Evolutionary conservation across 2,329 filamentous ascomycete genomes (phyloP), one percentile per base, ranked within the genome.

Genomic region (Ceratocystis papillata): DNA sequence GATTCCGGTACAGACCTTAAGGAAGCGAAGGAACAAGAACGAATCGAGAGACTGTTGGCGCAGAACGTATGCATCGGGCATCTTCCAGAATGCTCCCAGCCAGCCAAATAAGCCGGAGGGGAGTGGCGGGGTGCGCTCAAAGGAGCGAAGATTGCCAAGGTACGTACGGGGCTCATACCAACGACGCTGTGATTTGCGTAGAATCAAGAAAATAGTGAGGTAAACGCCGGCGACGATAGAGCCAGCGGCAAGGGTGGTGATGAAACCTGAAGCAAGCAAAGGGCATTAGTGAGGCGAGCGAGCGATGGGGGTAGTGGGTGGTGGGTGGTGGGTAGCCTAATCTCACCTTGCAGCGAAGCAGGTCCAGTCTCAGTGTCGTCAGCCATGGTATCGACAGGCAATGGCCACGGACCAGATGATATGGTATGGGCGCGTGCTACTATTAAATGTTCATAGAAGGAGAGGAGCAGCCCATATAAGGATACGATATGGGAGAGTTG

Each of bases 41-140:
- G 87, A 87, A 75, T 96, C 91, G 71, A 96, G 82, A 1, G 89
- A 92, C 74, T 91, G 88, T 75, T 94, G 89, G 72, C 91, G 87
- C 33, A 96, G 82, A 44, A 89, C 85, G 72, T 89, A 90, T 64
- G 84, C 83, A 74, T 96, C 90, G 3, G 81, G 80, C 66, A 83
- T 79, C 71, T 80, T 81, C 77, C 82, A 85, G 76, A 88, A 86
- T 33, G 78, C 74, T n/a, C 74, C 74, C 64, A 88, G 74, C 86
- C 86, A 88, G 70, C 84, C 82, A 69, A 86, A 77, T 2, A 83
- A 69, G 65, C 85, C 84, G 33, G 71, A 79, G 15, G 83, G 80
- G 0, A 85, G 77, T 1, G 76, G 71, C 17, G 83, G 83, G 12
- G 83, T 81, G 64, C 84, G 83, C 71, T 87, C 81, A 68, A 78